phyloP scores from a whole-genome alignment of 371 early-diverging fungal genomes.

The Apophysomyces trapeziformis region DNA sequence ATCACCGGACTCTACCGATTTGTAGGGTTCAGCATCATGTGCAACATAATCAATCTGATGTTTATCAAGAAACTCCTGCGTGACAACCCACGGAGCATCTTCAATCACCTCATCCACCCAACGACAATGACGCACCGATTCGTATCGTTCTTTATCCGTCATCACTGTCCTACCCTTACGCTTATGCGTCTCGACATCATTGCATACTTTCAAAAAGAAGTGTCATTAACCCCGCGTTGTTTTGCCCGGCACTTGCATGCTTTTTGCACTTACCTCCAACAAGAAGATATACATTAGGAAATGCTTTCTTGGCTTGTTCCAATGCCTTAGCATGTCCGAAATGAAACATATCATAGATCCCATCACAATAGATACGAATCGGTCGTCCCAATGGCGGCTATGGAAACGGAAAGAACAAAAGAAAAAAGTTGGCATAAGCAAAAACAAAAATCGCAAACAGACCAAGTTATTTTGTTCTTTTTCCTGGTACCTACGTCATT shows the following conservation, averaged over 20 bases:
- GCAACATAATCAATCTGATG: slow-evolving; percentile 94
- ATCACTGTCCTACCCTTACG: slow-evolving; percentile 92
- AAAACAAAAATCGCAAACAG: not conserved
- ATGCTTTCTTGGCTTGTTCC: slow-evolving; percentile 93
- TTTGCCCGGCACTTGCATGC: not conserved
- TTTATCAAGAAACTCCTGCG: slow-evolving; percentile 83
- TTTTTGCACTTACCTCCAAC: slow-evolving; percentile 77
- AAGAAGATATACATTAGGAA: slow-evolving; percentile 87
- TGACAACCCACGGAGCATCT: slow-evolving; percentile 88
- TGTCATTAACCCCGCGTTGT: not conserved
- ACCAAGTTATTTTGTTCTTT: not conserved
- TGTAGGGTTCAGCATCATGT: slow-evolving; percentile 95
- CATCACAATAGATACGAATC: slow-evolving; percentile 90
- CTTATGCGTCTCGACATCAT: slow-evolving; percentile 77
- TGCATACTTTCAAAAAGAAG: slow-evolving; percentile 60
- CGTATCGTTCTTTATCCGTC: slow-evolving; percentile 82
- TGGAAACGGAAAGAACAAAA: too few relatives aligned
- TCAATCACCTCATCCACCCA: slow-evolving; percentile 94
- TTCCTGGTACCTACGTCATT: slow-evolving; percentile 20
- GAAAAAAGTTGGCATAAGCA: too few relatives aligned
- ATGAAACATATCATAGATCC: slow-evolving; percentile 96
- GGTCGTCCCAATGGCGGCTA: slow-evolving; percentile 77
- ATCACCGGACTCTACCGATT: slow-evolving; percentile 76
- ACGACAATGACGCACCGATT: slow-evolving; percentile 89
- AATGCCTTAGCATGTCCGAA: slow-evolving; percentile 95